A percentile compares a stretch with the other conserved stretches of the same genome.
These are phyloP conservation scores for Mortierella sp. DNA, from an alignment of 371 early-diverging fungal species.

Conservation along the genomic window DNA sequence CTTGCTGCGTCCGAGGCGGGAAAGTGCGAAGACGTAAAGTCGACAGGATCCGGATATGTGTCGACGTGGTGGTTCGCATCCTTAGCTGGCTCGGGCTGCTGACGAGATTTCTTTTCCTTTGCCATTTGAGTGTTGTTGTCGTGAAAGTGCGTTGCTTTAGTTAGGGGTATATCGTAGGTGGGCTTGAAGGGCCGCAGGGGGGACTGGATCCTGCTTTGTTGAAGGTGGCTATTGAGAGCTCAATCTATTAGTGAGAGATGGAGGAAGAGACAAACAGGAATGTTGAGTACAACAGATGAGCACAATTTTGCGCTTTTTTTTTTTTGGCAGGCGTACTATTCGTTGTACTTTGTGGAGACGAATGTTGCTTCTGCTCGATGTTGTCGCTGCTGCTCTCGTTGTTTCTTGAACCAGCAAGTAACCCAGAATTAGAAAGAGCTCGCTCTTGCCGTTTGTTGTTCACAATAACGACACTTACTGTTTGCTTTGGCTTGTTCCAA, in stretches of 20 bases:
- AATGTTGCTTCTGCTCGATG: not conserved
- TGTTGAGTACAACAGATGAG: conserved; percentile 3
- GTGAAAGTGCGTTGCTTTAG: not conserved
- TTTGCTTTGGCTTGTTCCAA: not conserved
- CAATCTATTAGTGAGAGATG: not conserved
- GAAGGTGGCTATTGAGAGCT: not conserved
- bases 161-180: not conserved
- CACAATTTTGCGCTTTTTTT: not conserved
- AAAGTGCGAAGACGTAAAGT: not conserved
- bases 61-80: not conserved
- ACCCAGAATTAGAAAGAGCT: not conserved
- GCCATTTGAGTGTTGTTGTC: not conserved
- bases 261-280: conserved; percentile 15
- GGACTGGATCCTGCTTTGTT: not conserved
- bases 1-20: conserved; percentile 23
- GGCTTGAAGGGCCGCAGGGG: not conserved
- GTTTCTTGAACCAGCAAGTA: not conserved
- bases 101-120: not conserved
- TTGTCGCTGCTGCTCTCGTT: not conserved
- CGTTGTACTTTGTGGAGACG: conserved; percentile 5
- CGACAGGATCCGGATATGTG: not conserved
- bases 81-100: conserved; percentile 3
- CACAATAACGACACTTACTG: not conserved
- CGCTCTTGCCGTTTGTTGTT: not conserved
- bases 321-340: not conserved